A percentile compares a stretch with the other conserved stretches of the same genome.
Evolutionary conservation across 139 green algal species (phyloP).

Genomic region (Micractinium sp.): DNA sequence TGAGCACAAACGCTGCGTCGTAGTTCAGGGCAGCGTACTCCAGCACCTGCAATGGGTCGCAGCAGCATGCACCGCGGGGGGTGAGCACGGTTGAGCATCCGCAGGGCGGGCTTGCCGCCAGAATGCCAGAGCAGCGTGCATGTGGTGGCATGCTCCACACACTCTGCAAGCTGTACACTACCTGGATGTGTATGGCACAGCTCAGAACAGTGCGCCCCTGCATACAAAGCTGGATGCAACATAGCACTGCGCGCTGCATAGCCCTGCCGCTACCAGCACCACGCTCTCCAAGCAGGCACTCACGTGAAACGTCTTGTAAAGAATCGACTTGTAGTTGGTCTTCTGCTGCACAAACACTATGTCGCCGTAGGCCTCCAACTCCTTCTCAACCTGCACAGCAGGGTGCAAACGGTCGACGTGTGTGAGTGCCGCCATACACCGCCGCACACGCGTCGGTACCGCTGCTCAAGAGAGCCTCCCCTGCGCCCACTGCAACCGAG

Average conservation of each 20-base stretch:
- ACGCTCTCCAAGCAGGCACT: not conserved
- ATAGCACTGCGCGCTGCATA: too few species aligned
- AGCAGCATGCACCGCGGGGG: too few species aligned
- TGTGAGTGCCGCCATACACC: not conserved
- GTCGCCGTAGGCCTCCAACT: conserved; percentile 52
- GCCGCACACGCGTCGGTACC: too few species aligned
- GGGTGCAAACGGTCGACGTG: not conserved
- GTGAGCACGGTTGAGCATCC: too few species aligned
- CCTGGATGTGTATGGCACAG: too few species aligned
- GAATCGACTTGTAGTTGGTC: conserved; percentile 66
- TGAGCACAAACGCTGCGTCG: conserved; percentile 59
- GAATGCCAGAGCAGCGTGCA: not conserved
- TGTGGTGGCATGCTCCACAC: not conserved
- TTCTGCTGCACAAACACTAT: conserved; percentile 58
- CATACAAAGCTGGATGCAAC: too few species aligned
- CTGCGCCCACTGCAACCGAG: too few species aligned
- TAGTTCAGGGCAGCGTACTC: conserved; percentile 58
- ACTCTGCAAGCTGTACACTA: not conserved
- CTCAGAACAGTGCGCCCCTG: too few species aligned
- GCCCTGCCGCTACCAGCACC: too few species aligned
- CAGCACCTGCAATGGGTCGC: conserved; percentile 21
- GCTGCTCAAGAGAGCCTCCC: too few species aligned
- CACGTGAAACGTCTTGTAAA: conserved; percentile 64
- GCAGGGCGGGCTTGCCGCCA: too few species aligned
- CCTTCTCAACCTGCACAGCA: conserved; percentile 49